A percentile compares a stretch with the other conserved stretches of the same genome.
Evolutionary conservation across 495 filamentous ascomycete genomes (phyloP).

Genomic region (Coniosporium apollinis): DNA sequence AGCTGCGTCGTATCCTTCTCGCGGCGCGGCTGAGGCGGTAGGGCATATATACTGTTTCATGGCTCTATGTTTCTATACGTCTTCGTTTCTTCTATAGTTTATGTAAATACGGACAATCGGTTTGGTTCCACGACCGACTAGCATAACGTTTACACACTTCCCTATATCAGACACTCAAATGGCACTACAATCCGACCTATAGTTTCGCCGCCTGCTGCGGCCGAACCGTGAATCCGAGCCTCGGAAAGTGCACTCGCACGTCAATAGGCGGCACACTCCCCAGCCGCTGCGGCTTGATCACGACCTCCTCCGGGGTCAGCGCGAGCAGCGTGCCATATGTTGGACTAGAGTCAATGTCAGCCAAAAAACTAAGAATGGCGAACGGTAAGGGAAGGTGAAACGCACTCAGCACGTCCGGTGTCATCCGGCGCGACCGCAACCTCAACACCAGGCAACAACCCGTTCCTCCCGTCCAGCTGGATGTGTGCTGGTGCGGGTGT

Average conservation of each 20-base stretch:
- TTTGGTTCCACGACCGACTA: too few relatives aligned
- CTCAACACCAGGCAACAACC: conserved; percentile 11
- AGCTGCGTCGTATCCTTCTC: too few relatives aligned
- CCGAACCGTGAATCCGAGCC: conserved; percentile 18
- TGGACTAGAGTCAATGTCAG: conserved; percentile 5
- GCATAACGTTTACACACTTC: too few relatives aligned
- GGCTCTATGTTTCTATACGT: too few relatives aligned
- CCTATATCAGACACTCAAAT: too few relatives aligned
- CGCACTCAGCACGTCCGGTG: conserved; percentile 15
- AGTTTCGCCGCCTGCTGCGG: conserved; percentile 3
- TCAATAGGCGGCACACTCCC: conserved; percentile 6
- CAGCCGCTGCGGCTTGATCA: conserved; percentile 13
- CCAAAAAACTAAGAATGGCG: neutral
- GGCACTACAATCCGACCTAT: too few relatives aligned
- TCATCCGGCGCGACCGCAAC: conserved; percentile 21
- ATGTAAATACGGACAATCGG: too few relatives aligned
- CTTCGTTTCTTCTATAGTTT: too few relatives aligned
- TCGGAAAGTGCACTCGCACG: conserved; percentile 19
- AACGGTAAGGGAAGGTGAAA: neutral
- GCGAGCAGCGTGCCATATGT: conserved; percentile 14
- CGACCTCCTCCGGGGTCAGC: conserved; percentile 19
- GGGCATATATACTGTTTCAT: too few relatives aligned
- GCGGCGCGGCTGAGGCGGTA: too few relatives aligned
- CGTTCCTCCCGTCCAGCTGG: conserved; percentile 13
- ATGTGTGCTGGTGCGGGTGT: conserved; percentile 9